Percentiles rank a stretch among this genome's conserved stretches.
These are phyloP conservation scores for Colletotrichum zoysiae DNA, from an alignment of 2,329 filamentous ascomycete genomes.

Conservation along the genomic window DNA sequence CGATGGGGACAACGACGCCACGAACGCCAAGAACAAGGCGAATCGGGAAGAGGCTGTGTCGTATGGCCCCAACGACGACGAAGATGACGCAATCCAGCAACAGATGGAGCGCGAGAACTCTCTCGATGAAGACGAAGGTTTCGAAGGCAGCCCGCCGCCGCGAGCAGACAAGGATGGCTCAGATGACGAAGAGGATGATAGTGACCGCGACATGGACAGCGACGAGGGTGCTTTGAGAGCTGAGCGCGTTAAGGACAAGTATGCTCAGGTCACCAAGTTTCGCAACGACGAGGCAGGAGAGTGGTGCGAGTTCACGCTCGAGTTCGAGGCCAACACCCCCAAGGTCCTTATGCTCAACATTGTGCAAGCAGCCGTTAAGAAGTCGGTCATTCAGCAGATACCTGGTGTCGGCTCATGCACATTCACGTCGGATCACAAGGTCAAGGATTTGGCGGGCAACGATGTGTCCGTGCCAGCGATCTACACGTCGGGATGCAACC, in stretches of 20 bases:
- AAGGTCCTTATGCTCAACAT: conserved; percentile 95
- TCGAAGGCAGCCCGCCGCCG: conserved; percentile 62
- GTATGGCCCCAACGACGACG: conserved; percentile 93
- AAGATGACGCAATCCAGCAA: conserved; percentile 81
- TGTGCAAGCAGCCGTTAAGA: conserved; percentile 83
- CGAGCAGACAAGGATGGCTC: conserved; percentile 41
- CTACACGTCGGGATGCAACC: conserved; percentile 86
- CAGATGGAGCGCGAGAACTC: conserved; percentile 71
- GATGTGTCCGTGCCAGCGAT: conserved; percentile 69
- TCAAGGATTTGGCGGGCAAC: conserved; percentile 62
- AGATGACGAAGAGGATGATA: conserved; percentile 53
- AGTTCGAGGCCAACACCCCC: conserved; percentile 82
- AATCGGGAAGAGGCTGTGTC: conserved; percentile 87
- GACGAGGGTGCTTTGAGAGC: conserved; percentile 61
- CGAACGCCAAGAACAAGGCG: conserved; percentile 77
- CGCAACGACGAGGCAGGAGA: conserved; percentile 82
- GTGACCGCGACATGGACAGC: conserved; percentile 56
- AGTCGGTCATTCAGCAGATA: conserved; percentile 89
- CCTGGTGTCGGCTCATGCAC: conserved; percentile 80
- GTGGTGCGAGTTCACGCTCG: conserved; percentile 85
- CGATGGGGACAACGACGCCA: conserved; percentile 84
- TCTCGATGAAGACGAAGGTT: conserved; percentile 63
- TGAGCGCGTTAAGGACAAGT: conserved; percentile 72
- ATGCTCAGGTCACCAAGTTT: conserved; percentile 79
- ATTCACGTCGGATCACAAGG: conserved; percentile 71